phyloP scores from a whole-genome alignment of 805 yeast genomes.

The Zygosaccharomyces bailii region DNA sequence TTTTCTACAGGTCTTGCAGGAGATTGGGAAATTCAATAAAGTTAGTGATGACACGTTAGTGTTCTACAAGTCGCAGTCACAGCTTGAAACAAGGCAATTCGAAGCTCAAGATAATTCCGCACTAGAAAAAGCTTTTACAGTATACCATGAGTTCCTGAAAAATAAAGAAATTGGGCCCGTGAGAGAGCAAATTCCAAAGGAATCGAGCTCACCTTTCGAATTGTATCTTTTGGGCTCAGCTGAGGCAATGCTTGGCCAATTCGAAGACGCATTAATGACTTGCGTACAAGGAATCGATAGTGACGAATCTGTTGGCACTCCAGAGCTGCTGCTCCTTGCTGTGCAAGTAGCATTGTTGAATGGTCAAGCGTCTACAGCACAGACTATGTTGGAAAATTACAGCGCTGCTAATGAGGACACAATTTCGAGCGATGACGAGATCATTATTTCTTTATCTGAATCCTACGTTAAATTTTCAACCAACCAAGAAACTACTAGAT shows the following conservation, averaged over 20 bases:
- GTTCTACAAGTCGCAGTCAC: slow-evolving; percentile 38
- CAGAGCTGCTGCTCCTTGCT: slow-evolving; percentile 42
- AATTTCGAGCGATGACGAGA: slow-evolving; percentile 54
- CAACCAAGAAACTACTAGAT: slow-evolving; percentile 39
- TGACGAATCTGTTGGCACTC: slow-evolving; percentile 36
- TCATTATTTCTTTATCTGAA: slow-evolving; percentile 74
- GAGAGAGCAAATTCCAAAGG: slow-evolving; percentile 17
- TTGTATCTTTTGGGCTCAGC: slow-evolving; percentile 30
- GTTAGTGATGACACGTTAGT: slow-evolving; percentile 27
- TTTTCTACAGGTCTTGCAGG: slow-evolving; percentile 43
- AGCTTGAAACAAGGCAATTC: slow-evolving; percentile 31
- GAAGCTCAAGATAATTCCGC: slow-evolving; percentile 18
- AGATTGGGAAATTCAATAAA: slow-evolving; percentile 41
- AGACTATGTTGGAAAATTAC: slow-evolving; percentile 46
- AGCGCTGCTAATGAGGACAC: slow-evolving; percentile 45
- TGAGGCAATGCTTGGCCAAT: slow-evolving; percentile 27
- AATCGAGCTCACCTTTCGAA: slow-evolving; percentile 23
- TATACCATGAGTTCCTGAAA: slow-evolving; percentile 28
- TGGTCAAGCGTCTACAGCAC: slow-evolving; percentile 41
- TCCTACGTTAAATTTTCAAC: slow-evolving; percentile 56
- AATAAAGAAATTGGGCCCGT: slow-evolving; percentile 18
- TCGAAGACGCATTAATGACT: slow-evolving; percentile 38
- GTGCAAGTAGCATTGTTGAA: slow-evolving; percentile 42
- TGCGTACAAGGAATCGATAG: slow-evolving; percentile 44
- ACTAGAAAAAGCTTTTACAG: slow-evolving; percentile 33